These are phyloP conservation scores for Lecanicillium sp. DNA, from an alignment of 2,329 filamentous ascomycete genomes.

Conservation along the genomic window DNA sequence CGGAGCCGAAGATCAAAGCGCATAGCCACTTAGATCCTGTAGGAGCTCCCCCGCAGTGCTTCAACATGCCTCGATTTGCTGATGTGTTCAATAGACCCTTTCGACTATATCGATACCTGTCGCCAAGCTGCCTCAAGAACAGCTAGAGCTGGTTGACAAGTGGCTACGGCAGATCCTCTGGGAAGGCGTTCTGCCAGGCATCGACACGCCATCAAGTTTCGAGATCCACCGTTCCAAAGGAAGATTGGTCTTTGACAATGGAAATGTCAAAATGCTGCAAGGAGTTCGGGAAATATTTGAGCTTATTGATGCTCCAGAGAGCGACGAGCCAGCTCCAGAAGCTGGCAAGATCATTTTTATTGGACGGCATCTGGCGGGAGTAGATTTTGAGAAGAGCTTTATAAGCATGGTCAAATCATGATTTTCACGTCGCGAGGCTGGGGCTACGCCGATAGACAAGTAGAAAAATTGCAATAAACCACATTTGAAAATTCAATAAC, in stretches of 20 bases:
- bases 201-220: constrained; percentile 36
- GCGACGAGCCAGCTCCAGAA: constrained; percentile 17
- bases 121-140: constrained; percentile 45
- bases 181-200: constrained; percentile 57
- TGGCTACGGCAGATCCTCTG: constrained; percentile 83
- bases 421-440: not conserved
- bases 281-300: constrained; percentile 93
- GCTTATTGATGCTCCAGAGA: constrained; percentile 56
- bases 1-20: constrained; percentile 66
- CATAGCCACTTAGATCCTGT: constrained; percentile 89
- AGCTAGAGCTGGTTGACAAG: constrained; percentile 59
- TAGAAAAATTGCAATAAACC: no score
- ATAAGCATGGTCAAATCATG: constrained; percentile 16
- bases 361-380: constrained; percentile 44
- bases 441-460: not conserved
- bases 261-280: constrained; percentile 69
- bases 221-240: constrained; percentile 89
- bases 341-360: constrained; percentile 57
- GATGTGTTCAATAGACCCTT: not conserved
- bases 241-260: constrained; percentile 56
- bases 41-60: constrained; percentile 20
- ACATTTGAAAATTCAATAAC: no score
- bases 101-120: constrained; percentile 70
- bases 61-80: not conserved
- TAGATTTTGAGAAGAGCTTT: constrained; percentile 42